Evolutionary conservation across 2,329 filamentous ascomycete species (phyloP).

Genomic region (Thielaviopsis ethacetica): DNA sequence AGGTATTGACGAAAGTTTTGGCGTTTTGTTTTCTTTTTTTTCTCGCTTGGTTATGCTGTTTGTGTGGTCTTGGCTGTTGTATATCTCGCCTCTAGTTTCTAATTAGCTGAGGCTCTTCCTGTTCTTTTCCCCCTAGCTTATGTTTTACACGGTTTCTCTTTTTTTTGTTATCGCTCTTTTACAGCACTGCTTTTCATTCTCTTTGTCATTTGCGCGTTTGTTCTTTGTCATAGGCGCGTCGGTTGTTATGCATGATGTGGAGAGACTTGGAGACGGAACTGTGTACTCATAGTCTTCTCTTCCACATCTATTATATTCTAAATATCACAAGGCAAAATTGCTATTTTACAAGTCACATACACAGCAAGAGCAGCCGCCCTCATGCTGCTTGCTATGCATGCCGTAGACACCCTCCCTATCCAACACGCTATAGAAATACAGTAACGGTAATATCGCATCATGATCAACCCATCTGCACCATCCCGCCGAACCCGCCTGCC

Average conservation of each 20-base stretch:
- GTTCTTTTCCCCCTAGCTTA: neutral
- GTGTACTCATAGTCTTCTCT: neutral
- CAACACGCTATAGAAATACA: constrained; percentile 11
- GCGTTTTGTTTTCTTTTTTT: constrained; percentile 1
- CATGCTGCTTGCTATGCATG: neutral
- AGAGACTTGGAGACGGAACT: neutral
- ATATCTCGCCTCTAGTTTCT: neutral
- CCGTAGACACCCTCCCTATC: neutral
- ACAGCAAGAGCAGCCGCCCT: neutral
- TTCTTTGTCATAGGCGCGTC: constrained; percentile 1
- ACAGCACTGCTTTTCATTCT: neutral
- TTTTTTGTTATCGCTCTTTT: neutral
- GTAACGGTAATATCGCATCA: constrained; percentile 3
- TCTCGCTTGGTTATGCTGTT: neutral
- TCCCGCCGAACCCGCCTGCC: neutral
- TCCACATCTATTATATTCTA: constrained; percentile 10
- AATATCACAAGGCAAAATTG: constrained; percentile 9
- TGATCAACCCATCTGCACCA: neutral
- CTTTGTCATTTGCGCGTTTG: neutral
- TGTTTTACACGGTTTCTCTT: neutral
- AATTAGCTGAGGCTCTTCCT: neutral
- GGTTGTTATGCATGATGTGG: constrained; percentile 1
- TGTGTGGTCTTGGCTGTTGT: neutral
- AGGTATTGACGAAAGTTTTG: neutral
- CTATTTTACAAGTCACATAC: constrained; percentile 6